Evolutionary conservation across 192 early-diverging fungal genomes (phyloP).

Genomic region (Fimicolochytrium jonesii): DNA sequence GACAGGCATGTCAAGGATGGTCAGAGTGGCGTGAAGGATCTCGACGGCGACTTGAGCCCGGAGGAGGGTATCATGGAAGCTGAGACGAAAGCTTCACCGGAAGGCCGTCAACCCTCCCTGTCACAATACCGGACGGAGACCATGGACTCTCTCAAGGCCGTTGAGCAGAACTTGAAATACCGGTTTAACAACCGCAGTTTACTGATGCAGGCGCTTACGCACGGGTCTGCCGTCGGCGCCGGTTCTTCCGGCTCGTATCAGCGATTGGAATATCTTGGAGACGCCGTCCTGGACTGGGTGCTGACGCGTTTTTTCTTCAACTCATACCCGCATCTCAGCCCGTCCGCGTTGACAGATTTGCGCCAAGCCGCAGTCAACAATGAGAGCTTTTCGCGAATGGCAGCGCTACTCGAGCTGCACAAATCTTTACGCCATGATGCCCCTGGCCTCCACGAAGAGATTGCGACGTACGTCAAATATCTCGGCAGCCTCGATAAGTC

Average conservation of each 20-base stretch:
- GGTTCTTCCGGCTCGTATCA: conserved; percentile 61
- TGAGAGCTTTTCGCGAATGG: conserved; percentile 67
- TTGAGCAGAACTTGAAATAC: conserved; percentile 28
- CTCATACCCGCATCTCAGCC: conserved; percentile 61
- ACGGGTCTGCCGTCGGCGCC: conserved; percentile 25
- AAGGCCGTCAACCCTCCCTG: neutral
- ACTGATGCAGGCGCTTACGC: conserved; percentile 75
- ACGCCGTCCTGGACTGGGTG: conserved; percentile 81
- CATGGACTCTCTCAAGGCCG: neutral
- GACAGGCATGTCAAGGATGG: neutral
- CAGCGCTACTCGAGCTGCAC: conserved; percentile 61
- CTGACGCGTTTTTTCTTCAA: conserved; percentile 71
- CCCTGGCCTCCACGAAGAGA: conserved; percentile 42
- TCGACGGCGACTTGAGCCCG: neutral
- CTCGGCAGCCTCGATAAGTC: conserved; percentile 34
- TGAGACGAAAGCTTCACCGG: no score
- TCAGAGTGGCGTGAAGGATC: neutral
- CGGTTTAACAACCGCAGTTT: conserved; percentile 59
- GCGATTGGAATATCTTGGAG: conserved; percentile 85
- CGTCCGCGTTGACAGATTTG: conserved; percentile 74
- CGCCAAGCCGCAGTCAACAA: conserved; percentile 87
- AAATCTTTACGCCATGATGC: conserved; percentile 59
- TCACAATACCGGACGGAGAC: no score
- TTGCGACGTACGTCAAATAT: conserved; percentile 51
- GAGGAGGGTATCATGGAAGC: neutral